Base-by-base conservation (phyloP, 495 filamentous ascomycete genomes). In the Xylaria bambusicola region DNA sequence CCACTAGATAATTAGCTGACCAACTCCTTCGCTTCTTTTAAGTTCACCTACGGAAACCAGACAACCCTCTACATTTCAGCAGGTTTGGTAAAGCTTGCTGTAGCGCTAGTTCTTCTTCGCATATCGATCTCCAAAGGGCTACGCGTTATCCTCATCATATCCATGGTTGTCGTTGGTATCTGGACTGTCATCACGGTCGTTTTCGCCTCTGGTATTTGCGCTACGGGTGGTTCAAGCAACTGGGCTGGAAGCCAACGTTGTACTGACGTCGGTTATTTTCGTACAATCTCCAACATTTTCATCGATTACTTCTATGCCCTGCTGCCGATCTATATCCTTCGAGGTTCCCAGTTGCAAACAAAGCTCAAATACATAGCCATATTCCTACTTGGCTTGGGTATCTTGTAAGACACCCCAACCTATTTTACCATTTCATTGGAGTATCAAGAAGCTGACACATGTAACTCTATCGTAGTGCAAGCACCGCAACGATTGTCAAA, bases 251-350 rank as follows among this genome's bases (percentile, higher is more conserved):
- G 60, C 40, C 53, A 52, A 20, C 45, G 44, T n/a, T 70, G 67
- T 33, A 63, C 57, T 12, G 31, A 65, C 46, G 58, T 70, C 18
- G 62, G 58, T 8, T 70, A 70, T 47, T 65, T 70, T 54, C 67
- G 67, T 12, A 70, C 67, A 9, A 58, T 63, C 29, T 67, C 62
- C 29, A 70, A 70, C 10, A 67, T 70, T 50, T 63, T 70, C 52
- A 70, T 70, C 57, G 65, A 70, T 49, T 70, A 67, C 52, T 70
- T 70, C 45, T 70, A 70, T 17, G 67, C 67, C 5, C 33, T 70
- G 2, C 31, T 70, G 1, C 67, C 67, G 18, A 44, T 70, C 9
- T 62, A 26, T 3, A 70, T 70, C 9, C 67, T 70, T 24, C 48
- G 60, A 33, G 57, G 59, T 0, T 54, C 64, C 1, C 57, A 61